phyloP scores from a whole-genome alignment of 306 rosid species.

The Dalbergia cochinchinensis region DNA sequence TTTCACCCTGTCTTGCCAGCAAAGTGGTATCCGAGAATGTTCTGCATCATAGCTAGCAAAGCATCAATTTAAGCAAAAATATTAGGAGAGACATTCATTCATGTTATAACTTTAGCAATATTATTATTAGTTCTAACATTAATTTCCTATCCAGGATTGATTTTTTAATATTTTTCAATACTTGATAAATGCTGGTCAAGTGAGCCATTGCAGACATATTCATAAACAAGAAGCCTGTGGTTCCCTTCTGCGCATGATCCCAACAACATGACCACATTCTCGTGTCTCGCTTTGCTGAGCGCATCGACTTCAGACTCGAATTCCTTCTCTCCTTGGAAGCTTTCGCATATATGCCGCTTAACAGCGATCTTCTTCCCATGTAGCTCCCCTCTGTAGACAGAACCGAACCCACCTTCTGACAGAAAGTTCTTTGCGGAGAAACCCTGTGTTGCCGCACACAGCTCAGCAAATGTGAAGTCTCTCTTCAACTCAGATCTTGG shows the following conservation, averaged over 20 bases:
- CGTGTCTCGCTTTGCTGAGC: slow-evolving; percentile 74
- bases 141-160: neutral
- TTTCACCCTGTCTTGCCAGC: slow-evolving; percentile 76
- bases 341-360: slow-evolving; percentile 65
- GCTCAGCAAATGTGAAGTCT: slow-evolving; percentile 69
- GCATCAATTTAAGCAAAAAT: neutral
- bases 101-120: neutral
- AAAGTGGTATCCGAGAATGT: slow-evolving; percentile 52
- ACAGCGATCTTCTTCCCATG: slow-evolving; percentile 71
- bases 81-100: neutral
- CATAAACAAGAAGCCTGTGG: slow-evolving; percentile 76
- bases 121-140: neutral
- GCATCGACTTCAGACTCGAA: slow-evolving; percentile 75
- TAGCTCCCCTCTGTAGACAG: slow-evolving; percentile 64
- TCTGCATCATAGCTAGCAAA: slow-evolving; percentile 56
- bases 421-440: slow-evolving; percentile 60
- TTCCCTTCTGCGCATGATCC: slow-evolving; percentile 79
- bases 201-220: slow-evolving; percentile 82
- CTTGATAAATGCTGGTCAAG: slow-evolving; percentile 74
- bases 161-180: slow-evolving; percentile 41
- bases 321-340: slow-evolving; percentile 72
- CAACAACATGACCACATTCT: slow-evolving; percentile 73
- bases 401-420: slow-evolving; percentile 92
- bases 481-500: slow-evolving; percentile 60
- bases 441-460: slow-evolving; percentile 61